Evolutionary conservation across 257 asterid species (phyloP).

Genomic region (Solanum rostratum): DNA sequence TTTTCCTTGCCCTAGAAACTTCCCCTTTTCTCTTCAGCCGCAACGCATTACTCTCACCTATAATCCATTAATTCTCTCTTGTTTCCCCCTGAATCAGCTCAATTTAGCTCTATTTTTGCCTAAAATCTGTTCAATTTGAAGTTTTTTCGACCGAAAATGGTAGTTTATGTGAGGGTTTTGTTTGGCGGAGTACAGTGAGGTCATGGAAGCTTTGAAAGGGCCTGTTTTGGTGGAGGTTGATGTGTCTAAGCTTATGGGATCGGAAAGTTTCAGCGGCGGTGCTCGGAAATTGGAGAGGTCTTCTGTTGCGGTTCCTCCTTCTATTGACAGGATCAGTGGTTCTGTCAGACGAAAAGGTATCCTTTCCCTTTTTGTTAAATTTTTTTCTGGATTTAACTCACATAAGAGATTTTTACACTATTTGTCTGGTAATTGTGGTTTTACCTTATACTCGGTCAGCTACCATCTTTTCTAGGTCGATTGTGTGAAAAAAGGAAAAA

Average conservation of each 20-base stretch:
- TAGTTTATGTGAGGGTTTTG: conserved; percentile 11
- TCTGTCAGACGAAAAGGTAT: conserved; percentile 13
- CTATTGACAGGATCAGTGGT: conserved; percentile 7
- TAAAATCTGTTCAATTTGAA: background rate
- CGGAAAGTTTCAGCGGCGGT: conserved; percentile 53
- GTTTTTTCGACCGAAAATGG: conserved; percentile 7
- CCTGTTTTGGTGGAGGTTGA: conserved; percentile 11
- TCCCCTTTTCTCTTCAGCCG: conserved; percentile 17
- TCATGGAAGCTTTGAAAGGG: conserved; percentile 29
- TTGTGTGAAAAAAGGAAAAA: background rate
- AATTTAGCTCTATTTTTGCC: conserved; percentile 15
- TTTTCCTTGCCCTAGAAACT: conserved; percentile 21
- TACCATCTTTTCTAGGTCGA: background rate
- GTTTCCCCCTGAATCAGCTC: background rate
- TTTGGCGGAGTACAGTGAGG: conserved; percentile 4
- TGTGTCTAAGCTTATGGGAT: conserved; percentile 45
- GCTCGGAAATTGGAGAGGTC: conserved; percentile 21
- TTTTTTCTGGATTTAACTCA: background rate
- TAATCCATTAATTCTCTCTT: conserved; percentile 1
- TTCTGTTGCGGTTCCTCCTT: background rate
- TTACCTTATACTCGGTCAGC: background rate
- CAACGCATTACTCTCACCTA: background rate
- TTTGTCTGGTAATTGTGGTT: background rate
- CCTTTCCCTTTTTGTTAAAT: background rate
- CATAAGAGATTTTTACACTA: background rate